Evolutionary conservation across 352 stramenopile genomes (phyloP).

Genomic region (Saprolegnia diclina): DNA sequence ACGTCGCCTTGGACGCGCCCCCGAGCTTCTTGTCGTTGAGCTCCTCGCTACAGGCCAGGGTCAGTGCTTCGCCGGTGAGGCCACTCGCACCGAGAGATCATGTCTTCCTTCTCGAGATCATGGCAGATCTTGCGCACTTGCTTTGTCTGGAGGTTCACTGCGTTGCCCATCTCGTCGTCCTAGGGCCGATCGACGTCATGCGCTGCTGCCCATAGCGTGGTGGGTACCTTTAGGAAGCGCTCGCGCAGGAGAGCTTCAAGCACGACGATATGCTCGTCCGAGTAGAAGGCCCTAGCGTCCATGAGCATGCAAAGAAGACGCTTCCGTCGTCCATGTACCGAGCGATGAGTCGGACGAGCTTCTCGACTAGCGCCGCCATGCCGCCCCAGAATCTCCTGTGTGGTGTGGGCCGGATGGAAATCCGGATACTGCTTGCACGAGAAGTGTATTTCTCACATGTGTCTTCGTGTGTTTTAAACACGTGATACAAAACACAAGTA

Average conservation of each 20-base stretch:
- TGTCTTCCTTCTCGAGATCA: conserved; percentile 76
- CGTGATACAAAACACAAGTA: too few species aligned
- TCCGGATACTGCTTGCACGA: not conserved
- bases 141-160: conserved; percentile 81
- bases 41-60: conserved; percentile 48
- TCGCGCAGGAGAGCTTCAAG: conserved; percentile 77
- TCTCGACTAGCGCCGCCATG: conserved; percentile 82
- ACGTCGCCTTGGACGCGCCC: conserved; percentile 82
- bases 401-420: not conserved
- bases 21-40: conserved; percentile 81
- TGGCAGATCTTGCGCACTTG: conserved; percentile 88
- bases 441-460: not conserved
- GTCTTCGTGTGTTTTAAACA: not conserved
- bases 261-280: conserved; percentile 84
- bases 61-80: not conserved
- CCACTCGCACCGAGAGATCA: conserved; percentile 73
- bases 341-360: conserved; percentile 78
- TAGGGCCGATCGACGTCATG: conserved; percentile 28
- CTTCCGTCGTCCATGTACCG: conserved; percentile 36
- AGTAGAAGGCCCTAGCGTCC: conserved; percentile 70
- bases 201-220: not conserved
- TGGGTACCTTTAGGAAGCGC: conserved; percentile 77
- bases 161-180: conserved; percentile 85
- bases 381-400: not conserved
- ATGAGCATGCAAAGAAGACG: not conserved